phyloP scores from a whole-genome alignment of 2,329 filamentous ascomycete genomes.

The Ceratocystis variospora region DNA sequence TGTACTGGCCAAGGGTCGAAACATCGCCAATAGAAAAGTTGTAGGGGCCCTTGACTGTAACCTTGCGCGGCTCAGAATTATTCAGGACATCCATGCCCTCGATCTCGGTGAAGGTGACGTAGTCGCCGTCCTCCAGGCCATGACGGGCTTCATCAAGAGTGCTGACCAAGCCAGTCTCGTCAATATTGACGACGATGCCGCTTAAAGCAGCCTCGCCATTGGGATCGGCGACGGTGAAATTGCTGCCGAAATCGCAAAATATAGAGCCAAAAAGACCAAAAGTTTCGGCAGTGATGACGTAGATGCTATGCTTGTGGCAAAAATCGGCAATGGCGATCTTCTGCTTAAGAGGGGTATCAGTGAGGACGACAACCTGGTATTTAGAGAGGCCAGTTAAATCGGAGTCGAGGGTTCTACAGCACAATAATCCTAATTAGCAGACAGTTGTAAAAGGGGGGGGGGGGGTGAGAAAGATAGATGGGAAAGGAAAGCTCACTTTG shows the following conservation, averaged over 20 bases:
- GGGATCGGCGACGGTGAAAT: conserved; percentile 79
- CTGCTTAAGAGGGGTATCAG: conserved; percentile 63
- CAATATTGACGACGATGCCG: conserved; percentile 81
- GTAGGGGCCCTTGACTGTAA: conserved; percentile 90
- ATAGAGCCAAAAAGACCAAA: conserved; percentile 90
- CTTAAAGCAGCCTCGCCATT: conserved; percentile 78
- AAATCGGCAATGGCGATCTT: conserved; percentile 82
- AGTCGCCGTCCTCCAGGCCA: conserved; percentile 91
- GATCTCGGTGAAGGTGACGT: conserved; percentile 84
- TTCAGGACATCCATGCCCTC: conserved; percentile 88
- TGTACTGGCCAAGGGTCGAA: conserved; percentile 70
- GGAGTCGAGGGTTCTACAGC: conserved; percentile 46
- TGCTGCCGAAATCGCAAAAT: conserved; percentile 93
- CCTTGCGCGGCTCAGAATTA: conserved; percentile 67
- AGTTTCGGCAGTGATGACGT: conserved; percentile 72
- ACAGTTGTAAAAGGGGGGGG: not conserved
- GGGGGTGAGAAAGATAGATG: not conserved
- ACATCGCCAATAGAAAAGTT: conserved; percentile 96
- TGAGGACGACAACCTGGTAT: conserved; percentile 87
- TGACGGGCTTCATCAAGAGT: conserved; percentile 90
- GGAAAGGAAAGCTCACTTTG: conserved; percentile 30
- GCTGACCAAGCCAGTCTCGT: conserved; percentile 81
- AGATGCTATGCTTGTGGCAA: conserved; percentile 88
- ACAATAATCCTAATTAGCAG: not conserved
- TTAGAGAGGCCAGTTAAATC: conserved; percentile 73